Base-by-base conservation (phyloP, 805 yeast genomes). In the Debaryomyces castellii region DNA sequence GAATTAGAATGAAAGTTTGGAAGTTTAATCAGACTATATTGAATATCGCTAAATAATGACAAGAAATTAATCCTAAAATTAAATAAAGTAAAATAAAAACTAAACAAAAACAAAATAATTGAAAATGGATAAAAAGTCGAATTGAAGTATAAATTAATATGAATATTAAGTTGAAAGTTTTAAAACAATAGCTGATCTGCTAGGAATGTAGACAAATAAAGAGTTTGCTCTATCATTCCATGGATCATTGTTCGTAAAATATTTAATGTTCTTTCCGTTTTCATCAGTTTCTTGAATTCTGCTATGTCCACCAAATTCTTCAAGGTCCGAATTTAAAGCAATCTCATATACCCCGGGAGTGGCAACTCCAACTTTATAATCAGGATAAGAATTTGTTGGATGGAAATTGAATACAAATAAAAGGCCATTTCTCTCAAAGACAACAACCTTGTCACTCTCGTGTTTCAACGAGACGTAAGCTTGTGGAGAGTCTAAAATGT, bases 311-410 rank as follows among this genome's bases (percentile, higher is more conserved):
- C 96, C 96, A 66, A 76, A 88, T 52, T 78, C 74, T 12, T 61
- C 66, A 43, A 76, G 75, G 59, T 92, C 99, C 2, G 91, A 74
- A 59, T 87, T 86, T 57, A 94, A 71, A 23, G 88, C 83, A 41
- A 91, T 74, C 52, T 74, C 77, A 64, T 92, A 92, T 41, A 71
- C 72, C 6, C 98, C 99, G 0, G 92, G 74, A 10, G 57, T 69
- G 22, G 92, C 90, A 17, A 89, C 88, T n/a, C 99, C 98, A 40
- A 92, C 75, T 60, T 96, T 81, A 69, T 91, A 92, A 66, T 89
- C 96, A 1, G 88, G 73, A 65, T 74, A 92, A 2, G 96, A 87
- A 45, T 88, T 71, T 0, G 86, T 78, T 25, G 96, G 96, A 66
- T 92, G 89, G 76, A 94, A 89, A 66, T 94, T 92, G 76, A 91